These are phyloP conservation scores for Suillus luteus DNA, from an alignment of 768 basidiomycete species.

Conservation along the genomic window DNA sequence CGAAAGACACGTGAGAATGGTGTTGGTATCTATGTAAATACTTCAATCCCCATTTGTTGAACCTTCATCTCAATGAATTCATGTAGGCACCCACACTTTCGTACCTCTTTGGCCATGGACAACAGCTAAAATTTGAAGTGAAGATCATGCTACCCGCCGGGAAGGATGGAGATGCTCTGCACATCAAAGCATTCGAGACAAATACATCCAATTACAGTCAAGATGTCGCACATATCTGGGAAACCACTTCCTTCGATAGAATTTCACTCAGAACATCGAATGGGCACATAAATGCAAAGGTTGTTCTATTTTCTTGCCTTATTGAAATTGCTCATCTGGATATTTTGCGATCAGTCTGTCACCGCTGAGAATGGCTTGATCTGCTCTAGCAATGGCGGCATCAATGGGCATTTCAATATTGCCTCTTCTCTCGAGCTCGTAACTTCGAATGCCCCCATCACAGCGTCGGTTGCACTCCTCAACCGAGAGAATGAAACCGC, in stretches of 20 bases:
- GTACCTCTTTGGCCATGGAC: conserved; percentile 8
- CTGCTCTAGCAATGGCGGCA: conserved; percentile 45
- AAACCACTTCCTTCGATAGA: conserved; percentile 38
- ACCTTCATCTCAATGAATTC: not conserved
- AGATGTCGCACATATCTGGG: conserved; percentile 35
- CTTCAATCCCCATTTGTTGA: not conserved
- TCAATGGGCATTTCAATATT: conserved; percentile 45
- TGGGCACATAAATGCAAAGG: conserved; percentile 35
- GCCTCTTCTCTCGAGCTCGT: conserved; percentile 36
- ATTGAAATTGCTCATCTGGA: conserved; percentile 7
- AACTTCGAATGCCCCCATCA: conserved; percentile 44
- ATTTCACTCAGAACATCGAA: conserved; percentile 40
- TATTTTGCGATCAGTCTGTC: conserved; percentile 32
- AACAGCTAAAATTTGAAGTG: conserved; percentile 36
- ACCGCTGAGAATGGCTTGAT: conserved; percentile 30
- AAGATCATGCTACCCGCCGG: conserved; percentile 40
- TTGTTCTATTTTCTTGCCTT: not conserved
- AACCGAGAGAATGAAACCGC: conserved; percentile 28
- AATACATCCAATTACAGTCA: conserved; percentile 43
- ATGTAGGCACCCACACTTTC: conserved; percentile 37
- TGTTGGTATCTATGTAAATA: conserved; percentile 37
- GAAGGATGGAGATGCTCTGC: conserved; percentile 21
- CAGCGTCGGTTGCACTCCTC: conserved; percentile 38
- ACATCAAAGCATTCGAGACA: conserved; percentile 47
- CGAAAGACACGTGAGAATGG: conserved; percentile 28